Percentiles rank a stretch among this genome's conserved stretches.
These are phyloP conservation scores for Aspergillus mulundensis DNA, from an alignment of 495 filamentous ascomycete species.

Conservation along the genomic window DNA sequence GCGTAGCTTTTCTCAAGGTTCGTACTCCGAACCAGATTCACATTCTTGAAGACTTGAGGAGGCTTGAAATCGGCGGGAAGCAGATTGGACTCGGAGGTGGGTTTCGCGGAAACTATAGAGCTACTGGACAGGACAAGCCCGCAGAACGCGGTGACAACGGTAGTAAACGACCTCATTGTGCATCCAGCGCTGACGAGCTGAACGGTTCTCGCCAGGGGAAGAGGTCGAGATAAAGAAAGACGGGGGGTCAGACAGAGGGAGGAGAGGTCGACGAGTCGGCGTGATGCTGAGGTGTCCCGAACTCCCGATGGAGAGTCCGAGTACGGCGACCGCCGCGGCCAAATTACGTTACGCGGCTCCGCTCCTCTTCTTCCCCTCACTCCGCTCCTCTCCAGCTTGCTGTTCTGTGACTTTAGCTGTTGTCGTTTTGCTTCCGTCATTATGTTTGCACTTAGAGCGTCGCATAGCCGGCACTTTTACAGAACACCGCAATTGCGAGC, in stretches of 20 bases:
- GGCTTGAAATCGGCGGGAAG: constrained; percentile 76
- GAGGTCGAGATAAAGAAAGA: constrained; percentile 1
- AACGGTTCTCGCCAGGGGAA: constrained; percentile 27
- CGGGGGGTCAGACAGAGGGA: constrained; percentile 14
- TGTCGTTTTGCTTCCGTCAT: background rate
- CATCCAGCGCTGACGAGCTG: constrained; percentile 24
- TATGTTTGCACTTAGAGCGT: constrained; percentile 31
- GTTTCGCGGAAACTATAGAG: constrained; percentile 32
- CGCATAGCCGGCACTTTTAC: constrained; percentile 21
- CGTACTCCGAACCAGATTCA: constrained; percentile 82
- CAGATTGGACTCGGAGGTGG: constrained; percentile 28
- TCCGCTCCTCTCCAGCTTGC: constrained; percentile 8
- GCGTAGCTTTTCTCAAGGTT: constrained; percentile 90
- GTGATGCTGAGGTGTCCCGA: constrained; percentile 46
- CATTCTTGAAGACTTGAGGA: constrained; percentile 84
- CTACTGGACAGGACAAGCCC: constrained; percentile 35
- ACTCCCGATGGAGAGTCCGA: constrained; percentile 18
- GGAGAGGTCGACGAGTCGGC: constrained; percentile 9
- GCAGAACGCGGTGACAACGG: constrained; percentile 35
- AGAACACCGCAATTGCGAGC: constrained; percentile 9
- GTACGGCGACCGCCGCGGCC: constrained; percentile 39
- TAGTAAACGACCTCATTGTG: constrained; percentile 41
- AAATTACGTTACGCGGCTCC: constrained; percentile 20
- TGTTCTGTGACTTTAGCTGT: background rate
- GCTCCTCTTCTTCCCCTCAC: constrained; percentile 23